phyloP scores from a whole-genome alignment of 2,329 filamentous ascomycete species.

The Colletotrichum viniferum region DNA sequence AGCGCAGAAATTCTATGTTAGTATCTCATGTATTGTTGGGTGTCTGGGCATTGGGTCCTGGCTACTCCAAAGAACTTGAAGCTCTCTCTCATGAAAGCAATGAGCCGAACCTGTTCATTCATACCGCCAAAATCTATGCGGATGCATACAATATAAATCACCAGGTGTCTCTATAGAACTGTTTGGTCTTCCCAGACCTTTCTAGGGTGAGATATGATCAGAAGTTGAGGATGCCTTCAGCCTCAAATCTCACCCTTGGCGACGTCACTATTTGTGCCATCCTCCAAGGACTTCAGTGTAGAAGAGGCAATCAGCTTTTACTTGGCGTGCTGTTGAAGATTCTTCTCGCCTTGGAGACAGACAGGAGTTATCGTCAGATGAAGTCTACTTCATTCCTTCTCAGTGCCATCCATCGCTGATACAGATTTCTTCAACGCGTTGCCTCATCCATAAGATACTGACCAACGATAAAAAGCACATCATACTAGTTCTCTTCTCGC shows the following conservation, averaged over 20 bases:
- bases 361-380: fast-evolving
- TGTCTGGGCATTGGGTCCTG: not conserved
- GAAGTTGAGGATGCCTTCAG: too few relatives aligned
- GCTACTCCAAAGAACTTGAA: not conserved
- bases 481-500: fast-evolving
- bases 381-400: not conserved
- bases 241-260: too few relatives aligned
- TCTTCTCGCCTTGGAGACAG: not conserved
- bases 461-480: not conserved
- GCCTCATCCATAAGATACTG: not conserved
- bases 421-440: not conserved
- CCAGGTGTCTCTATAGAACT: not conserved
- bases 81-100: not conserved
- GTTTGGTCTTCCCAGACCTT: not conserved
- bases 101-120: fast-evolving
- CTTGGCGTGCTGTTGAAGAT: not conserved
- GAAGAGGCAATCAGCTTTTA: not conserved
- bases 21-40: fast-evolving
- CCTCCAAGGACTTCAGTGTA: too few relatives aligned
- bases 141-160: not conserved
- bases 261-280: too few relatives aligned
- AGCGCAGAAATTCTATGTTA: not conserved
- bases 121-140: not conserved
- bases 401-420: fast-evolving
- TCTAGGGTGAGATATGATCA: too few relatives aligned